A percentile compares a stretch with the other conserved stretches of the same genome.
Evolutionary conservation across 805 yeast species (phyloP).

Genomic region (Clavispora phyllophila): DNA sequence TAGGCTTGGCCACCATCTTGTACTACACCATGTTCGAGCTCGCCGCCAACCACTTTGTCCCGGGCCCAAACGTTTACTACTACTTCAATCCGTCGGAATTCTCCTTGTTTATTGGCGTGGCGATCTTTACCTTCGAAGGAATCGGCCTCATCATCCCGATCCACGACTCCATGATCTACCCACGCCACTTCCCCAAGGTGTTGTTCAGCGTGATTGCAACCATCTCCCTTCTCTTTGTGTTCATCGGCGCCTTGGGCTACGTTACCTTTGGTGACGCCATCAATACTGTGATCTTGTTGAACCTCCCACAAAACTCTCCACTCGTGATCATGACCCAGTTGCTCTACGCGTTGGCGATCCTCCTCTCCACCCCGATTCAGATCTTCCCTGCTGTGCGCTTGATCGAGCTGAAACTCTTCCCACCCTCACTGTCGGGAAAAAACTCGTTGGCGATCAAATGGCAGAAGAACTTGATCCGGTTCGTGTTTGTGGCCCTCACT

Average conservation of each 20-base stretch:
- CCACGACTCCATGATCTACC: constrained; percentile 75
- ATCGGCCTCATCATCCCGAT: constrained; percentile 78
- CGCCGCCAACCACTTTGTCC: constrained; percentile 29
- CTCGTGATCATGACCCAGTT: constrained; percentile 62
- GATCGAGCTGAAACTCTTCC: constrained; percentile 57
- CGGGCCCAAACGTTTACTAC: constrained; percentile 46
- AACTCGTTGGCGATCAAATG: constrained; percentile 49
- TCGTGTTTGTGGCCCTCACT: constrained; percentile 48
- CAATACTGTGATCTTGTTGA: constrained; percentile 64
- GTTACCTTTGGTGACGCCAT: constrained; percentile 60
- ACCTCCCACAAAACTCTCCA: constrained; percentile 64
- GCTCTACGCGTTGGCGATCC: constrained; percentile 68
- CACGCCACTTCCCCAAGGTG: constrained; percentile 66
- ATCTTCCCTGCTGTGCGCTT: constrained; percentile 74
- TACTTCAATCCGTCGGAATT: constrained; percentile 53
- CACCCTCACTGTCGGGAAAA: constrained; percentile 48
- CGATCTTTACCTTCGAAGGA: constrained; percentile 86
- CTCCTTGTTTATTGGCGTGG: constrained; percentile 75
- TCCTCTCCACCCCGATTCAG: constrained; percentile 77
- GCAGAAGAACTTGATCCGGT: constrained; percentile 59
- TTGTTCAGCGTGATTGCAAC: constrained; percentile 56
- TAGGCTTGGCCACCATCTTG: constrained; percentile 61
- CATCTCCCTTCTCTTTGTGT: constrained; percentile 57
- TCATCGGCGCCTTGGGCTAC: constrained; percentile 66
- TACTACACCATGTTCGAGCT: constrained; percentile 49